Evolutionary conservation across 139 green algal species (phyloP).

Genomic region (Chlamydomonas schloesseri): DNA sequence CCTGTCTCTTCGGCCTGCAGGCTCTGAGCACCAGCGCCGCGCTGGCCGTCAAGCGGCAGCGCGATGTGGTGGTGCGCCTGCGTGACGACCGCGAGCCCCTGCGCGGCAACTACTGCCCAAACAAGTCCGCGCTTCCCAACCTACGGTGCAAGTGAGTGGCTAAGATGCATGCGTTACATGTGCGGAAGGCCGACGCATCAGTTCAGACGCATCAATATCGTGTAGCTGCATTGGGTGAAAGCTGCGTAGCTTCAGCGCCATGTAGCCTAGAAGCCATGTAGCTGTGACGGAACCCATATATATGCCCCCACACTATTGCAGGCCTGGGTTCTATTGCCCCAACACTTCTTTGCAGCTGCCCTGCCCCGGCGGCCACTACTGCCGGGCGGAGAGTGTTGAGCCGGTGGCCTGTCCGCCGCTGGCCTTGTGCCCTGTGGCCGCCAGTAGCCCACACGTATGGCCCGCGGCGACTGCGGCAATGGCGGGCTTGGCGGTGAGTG

Average conservation of each 20-base stretch:
- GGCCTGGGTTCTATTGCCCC: slow-evolving; percentile 55
- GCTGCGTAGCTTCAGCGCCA: no score
- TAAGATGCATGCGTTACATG: no score
- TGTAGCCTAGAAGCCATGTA: no score
- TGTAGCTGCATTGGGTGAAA: no score
- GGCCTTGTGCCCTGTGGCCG: slow-evolving; percentile 47
- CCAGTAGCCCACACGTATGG: slow-evolving; percentile 11
- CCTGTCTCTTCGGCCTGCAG: no score
- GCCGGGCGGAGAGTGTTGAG: slow-evolving; percentile 40
- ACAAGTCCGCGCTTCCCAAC: slow-evolving; percentile 4
- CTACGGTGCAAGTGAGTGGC: slow-evolving; percentile 34
- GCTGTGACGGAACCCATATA: no score
- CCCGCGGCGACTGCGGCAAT: not conserved
- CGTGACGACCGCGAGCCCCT: slow-evolving; percentile 42
- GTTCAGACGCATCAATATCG: no score
- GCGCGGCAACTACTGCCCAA: slow-evolving; percentile 58
- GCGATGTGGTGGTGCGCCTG: slow-evolving; percentile 23
- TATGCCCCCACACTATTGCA: not conserved
- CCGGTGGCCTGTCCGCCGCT: slow-evolving; percentile 49
- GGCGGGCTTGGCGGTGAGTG: no score
- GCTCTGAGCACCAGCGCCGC: not conserved
- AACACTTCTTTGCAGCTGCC: slow-evolving; percentile 32
- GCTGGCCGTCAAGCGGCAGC: not conserved
- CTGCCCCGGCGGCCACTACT: slow-evolving; percentile 51
- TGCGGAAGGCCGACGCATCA: no score